These are phyloP conservation scores for Trichoderma guizhouense DNA, from an alignment of 2,329 filamentous ascomycete genomes.

Conservation along the genomic window DNA sequence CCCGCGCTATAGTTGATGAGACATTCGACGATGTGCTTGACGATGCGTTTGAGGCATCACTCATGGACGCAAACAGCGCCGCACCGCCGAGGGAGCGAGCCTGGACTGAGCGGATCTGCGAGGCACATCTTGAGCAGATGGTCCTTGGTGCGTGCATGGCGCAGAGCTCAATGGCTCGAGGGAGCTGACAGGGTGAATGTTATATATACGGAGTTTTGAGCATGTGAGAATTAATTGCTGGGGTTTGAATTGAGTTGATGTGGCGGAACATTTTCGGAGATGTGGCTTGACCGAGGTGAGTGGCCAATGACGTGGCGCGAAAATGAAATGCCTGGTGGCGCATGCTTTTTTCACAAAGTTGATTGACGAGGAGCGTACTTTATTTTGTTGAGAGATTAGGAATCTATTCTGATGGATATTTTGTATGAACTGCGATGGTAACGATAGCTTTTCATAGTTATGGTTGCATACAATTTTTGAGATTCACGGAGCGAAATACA, in stretches of 20 bases:
- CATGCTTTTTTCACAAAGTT: background rate
- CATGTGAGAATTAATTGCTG: background rate
- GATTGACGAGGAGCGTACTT: background rate
- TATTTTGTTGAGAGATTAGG: background rate
- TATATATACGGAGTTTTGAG: background rate
- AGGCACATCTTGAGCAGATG: slow-evolving; percentile 36
- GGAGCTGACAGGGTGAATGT: background rate
- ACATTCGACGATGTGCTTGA: background rate
- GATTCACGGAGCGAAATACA: too few relatives aligned
- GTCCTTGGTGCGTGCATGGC: slow-evolving; percentile 36
- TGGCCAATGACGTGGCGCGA: slow-evolving; percentile 4
- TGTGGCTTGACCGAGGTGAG: slow-evolving; percentile 17
- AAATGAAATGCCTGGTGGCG: background rate
- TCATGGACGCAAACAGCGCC: slow-evolving; percentile 27
- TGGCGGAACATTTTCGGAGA: slow-evolving; percentile 2
- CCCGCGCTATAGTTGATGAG: background rate
- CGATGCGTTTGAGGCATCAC: slow-evolving; percentile 15
- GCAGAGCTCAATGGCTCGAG: slow-evolving; percentile 12
- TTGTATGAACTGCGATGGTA: too few relatives aligned
- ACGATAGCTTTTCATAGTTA: too few relatives aligned
- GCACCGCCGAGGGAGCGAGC: slow-evolving; percentile 22
- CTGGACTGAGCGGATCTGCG: slow-evolving; percentile 26
- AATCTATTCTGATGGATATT: too few relatives aligned
- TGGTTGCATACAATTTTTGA: too few relatives aligned
- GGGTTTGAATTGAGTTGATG: background rate